Evolutionary conservation across 2,329 filamentous ascomycete genomes (phyloP), one percentile per base, ranked within the genome.

Genomic region (Aspergillus fumigatus): DNA sequence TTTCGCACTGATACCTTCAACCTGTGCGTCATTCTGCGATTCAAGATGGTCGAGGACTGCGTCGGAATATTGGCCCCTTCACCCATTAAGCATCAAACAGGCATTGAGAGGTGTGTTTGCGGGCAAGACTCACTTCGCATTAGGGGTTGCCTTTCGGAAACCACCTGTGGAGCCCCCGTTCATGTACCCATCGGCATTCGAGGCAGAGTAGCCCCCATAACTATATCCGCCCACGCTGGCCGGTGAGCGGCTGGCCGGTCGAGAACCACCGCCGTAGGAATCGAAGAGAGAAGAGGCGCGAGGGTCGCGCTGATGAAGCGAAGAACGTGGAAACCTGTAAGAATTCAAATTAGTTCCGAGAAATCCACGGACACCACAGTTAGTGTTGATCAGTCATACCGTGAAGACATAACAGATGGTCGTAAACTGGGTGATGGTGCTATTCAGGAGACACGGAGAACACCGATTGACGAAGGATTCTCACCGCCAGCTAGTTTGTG

Each of bases 11-110:
- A 97, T 92, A n/a, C 92, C 91, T 59, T 91, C 88, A 10, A 97
- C 87, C 67, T 97, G 88, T 57, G 85, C 82, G 65, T 97, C 92
- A 71, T 97, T 97, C 78, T 99, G 94, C 69, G 89, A 93, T 79
- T 99, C 94, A 59, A 99, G 82, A 77, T 96, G 92, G 71, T 90
- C 91, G 53, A 99, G 82, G 50, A 96, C 91, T 21, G 92, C 89
- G 67, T 95, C 88, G 70, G 88, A 93, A 74, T 97, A 97, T 73
- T 97, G 92, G 14, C 93, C 93, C 70, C 88, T 90, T 63, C 62
- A 55, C 25, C 49, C 19, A 56, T 51, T 51, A 14, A 54, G 57
- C 23, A 17, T 61, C 21, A 54, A 17, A 54, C 25, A 6, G n/a
- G n/a, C 9, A 48, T 48, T 17, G 27, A 9, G 9, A 40, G 27